phyloP scores from a whole-genome alignment of 2,329 filamentous ascomycete species.

The Albifimbria verrucaria region DNA sequence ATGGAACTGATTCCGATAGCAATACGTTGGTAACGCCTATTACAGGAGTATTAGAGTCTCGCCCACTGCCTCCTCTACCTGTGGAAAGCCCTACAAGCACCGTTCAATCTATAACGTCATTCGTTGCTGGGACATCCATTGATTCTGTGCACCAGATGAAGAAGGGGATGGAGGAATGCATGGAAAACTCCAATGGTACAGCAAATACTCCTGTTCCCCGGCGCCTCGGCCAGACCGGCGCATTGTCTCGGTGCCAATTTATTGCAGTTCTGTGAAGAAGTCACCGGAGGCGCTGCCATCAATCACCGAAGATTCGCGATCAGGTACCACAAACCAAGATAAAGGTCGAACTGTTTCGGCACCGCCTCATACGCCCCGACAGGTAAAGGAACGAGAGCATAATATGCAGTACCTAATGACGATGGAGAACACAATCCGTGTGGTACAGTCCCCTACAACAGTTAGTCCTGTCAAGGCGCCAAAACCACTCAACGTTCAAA shows the following conservation, averaged over 20 bases:
- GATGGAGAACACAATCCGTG: slow-evolving; percentile 50
- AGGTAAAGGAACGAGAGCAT: slow-evolving; percentile 26
- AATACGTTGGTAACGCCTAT: not conserved
- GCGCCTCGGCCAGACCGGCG: slow-evolving; percentile 45
- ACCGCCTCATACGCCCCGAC: slow-evolving; percentile 33
- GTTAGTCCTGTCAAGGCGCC: slow-evolving; percentile 31
- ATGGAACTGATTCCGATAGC: no score
- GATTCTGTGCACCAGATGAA: no score
- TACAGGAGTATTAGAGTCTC: slow-evolving; percentile 6
- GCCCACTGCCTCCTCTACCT: slow-evolving; percentile 51
- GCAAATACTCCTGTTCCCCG: no score
- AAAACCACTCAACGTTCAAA: slow-evolving; percentile 38
- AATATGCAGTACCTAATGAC: slow-evolving; percentile 43
- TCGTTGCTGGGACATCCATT: no score
- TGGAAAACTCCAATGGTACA: no score
- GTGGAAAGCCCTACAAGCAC: slow-evolving; percentile 19
- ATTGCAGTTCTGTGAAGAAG: slow-evolving; percentile 36
- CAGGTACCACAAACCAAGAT: slow-evolving; percentile 19
- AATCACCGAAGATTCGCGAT: slow-evolving; percentile 41
- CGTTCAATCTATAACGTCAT: slow-evolving; percentile 10
- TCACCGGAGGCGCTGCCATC: slow-evolving; percentile 41
- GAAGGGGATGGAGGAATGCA: no score
- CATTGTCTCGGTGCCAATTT: slow-evolving; percentile 48
- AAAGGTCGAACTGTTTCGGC: slow-evolving; percentile 46
- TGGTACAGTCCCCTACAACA: slow-evolving; percentile 48